Percentiles rank a stretch among this genome's conserved stretches.
Evolutionary conservation across 2,329 filamentous ascomycete genomes (phyloP).

Genomic region (Penicillium sp.): DNA sequence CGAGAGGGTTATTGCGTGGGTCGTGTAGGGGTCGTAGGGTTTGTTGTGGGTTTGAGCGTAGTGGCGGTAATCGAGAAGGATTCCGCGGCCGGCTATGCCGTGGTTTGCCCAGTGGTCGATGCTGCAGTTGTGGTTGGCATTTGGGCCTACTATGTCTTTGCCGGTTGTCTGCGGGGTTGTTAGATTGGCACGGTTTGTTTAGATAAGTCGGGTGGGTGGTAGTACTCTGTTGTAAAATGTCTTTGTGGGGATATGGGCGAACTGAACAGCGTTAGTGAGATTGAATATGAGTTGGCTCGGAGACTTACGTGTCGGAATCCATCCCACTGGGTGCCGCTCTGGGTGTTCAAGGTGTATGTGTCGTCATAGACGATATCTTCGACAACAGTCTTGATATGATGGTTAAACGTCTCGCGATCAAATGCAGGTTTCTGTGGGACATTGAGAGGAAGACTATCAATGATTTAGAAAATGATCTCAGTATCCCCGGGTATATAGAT

Average conservation of each 20-base stretch:
- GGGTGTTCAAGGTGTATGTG: conserved; percentile 49
- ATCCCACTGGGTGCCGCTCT: conserved; percentile 53
- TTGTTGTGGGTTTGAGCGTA: conserved; percentile 55
- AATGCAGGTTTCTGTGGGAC: conserved; percentile 56
- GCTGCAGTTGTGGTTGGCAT: conserved; percentile 40
- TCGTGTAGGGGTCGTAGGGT: conserved; percentile 53
- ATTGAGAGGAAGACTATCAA: conserved; percentile 51
- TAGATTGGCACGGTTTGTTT: neutral
- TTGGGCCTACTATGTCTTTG: conserved; percentile 35
- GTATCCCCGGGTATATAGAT: neutral
- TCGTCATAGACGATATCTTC: conserved; percentile 46
- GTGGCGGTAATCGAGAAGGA: conserved; percentile 44
- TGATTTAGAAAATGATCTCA: neutral
- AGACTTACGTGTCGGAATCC: conserved; percentile 48
- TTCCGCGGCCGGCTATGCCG: conserved; percentile 44
- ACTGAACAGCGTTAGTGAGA: conserved; percentile 22
- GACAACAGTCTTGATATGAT: conserved; percentile 51
- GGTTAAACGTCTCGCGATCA: conserved; percentile 53
- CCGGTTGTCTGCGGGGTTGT: conserved; percentile 30
- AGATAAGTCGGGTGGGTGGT: neutral
- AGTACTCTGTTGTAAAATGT: conserved; percentile 45
- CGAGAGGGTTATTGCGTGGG: conserved; percentile 54
- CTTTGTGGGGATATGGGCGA: conserved; percentile 38
- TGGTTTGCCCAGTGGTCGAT: conserved; percentile 45
- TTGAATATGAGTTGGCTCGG: neutral